Evolutionary conservation across 2,329 filamentous ascomycete genomes (phyloP), one percentile per base, ranked within the genome.

Genomic region (Hawksworthiomyces lignivorus): DNA sequence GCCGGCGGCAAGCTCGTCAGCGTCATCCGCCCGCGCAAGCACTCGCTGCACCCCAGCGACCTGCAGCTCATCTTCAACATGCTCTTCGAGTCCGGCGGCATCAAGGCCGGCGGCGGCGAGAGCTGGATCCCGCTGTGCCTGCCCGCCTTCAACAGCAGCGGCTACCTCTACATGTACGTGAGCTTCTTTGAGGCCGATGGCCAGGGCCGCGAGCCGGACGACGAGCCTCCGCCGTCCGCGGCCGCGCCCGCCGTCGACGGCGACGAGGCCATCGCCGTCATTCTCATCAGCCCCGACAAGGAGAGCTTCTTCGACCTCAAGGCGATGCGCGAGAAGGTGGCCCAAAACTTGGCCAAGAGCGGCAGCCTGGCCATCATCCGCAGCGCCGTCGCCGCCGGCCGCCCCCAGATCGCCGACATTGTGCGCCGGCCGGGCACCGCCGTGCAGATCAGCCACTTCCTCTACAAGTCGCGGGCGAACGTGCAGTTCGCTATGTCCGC

Each of bases 111-210:
- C 6, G 88, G 74, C 29, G 92, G 90, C 22, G 92, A 98, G 62
- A 96, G 90, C 54, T 98, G 92, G 92, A 90, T 97, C 36, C 92
- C 92, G 0, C 72, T 98, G 7, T 98, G 92, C 55, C 73, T 98
- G 4, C 94, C 92, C 1, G 90, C 89, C 5, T 98, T 98, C 67
- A 98, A 98, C 65, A 97, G 87, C 60, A 85, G 82, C 39, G 94
- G 92, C 20, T 98, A 94, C 58, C 73, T 98, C 2, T 96, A 98
- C 67, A 97, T 98, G 88, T 98, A 97, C 57, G 92, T 98, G 58
- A 95, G 87, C 68, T 98, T 97, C 60, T 76, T 98, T 48, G 80
- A 87, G 52, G 70, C 77, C 28, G 68, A 72, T 9, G 18, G 32
- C 29, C 32, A 62, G 70, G 19, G 68, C 66, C 62, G 47, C 27